Base-by-base conservation (phyloP, 495 filamentous ascomycete genomes). In the Podospora fimiseda region DNA sequence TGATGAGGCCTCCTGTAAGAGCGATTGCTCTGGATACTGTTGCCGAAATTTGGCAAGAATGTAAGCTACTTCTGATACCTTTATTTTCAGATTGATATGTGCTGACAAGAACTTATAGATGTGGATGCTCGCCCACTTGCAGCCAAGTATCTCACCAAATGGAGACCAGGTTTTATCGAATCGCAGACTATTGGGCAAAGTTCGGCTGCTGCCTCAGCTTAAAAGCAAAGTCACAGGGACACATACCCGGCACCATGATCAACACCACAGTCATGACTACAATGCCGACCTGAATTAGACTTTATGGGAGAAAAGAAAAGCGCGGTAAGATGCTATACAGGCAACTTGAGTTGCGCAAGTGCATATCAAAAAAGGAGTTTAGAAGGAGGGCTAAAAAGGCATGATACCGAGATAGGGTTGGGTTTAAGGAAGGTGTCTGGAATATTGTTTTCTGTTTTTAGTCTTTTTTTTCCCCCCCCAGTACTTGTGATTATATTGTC, bases 41-140 rank as follows among this genome's bases (percentile, higher is more conserved):
- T 18, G 87, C 90, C 63, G 87, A 90, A 57, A 82, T 97, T 38
- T 97, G 92, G 81, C 76, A 79, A 44, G 89, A 85, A 42, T 87
- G 87, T 88, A 71, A 74, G 82, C 72, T 30, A 9, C 41, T 24
- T 27, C 3, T 19, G 13, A 0, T 9, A 52, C 14, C 3, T 43
- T 46, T 45, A 58, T 43, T 47, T 53, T 8, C 9, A 43, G 38
- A 20, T 36, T 40, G 1, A 16, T 67, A 59, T 60, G 19, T 46
- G 27, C 53, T 63, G 21, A 56, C 50, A 14, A 21, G 27, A n/a
- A 13, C 21, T 16, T 14, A 13, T 39, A 67, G 64, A 61, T 42
- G 76, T 80, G 60, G 77, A 82, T 45, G 72, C 78, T 7, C 70
- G 76, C 24, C 72, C 77, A 0, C 66, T 79, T 54, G 74, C 78